Evolutionary conservation across 2,329 filamentous ascomycete genomes (phyloP).

Genomic region (Aspergillaceae sp.): DNA sequence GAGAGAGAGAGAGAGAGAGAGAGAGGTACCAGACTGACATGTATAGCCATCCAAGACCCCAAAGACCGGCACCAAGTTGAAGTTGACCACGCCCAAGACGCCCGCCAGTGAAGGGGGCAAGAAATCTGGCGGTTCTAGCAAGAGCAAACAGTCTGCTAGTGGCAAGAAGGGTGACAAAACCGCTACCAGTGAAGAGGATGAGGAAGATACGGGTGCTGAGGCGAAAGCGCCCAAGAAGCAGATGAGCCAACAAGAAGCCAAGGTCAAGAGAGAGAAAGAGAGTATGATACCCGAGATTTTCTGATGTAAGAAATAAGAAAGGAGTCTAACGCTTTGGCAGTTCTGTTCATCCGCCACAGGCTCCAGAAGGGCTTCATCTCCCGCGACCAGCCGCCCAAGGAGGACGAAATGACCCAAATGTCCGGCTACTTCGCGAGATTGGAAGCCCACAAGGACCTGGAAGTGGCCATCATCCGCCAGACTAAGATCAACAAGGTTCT

Average conservation of each 20-base stretch:
- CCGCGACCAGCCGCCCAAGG: conserved; percentile 74
- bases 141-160: conserved; percentile 45
- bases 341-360: conserved; percentile 89
- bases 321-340: conserved; percentile 33
- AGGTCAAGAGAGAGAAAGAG: conserved; percentile 52
- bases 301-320: background rate
- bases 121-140: conserved; percentile 40
- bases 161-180: conserved; percentile 54
- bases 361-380: conserved; percentile 90
- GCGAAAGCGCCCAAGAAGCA: conserved; percentile 44
- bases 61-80: conserved; percentile 51
- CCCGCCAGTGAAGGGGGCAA: conserved; percentile 39
- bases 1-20: too few species aligned
- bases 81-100: conserved; percentile 52
- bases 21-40: conserved; percentile 2
- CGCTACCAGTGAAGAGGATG: conserved; percentile 44
- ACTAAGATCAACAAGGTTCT: conserved; percentile 99
- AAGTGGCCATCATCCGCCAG: conserved; percentile 75
- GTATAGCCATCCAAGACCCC: conserved; percentile 54
- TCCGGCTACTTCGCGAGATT: conserved; percentile 54
- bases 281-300: conserved; percentile 24
- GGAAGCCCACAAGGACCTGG: conserved; percentile 70
- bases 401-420: conserved; percentile 50
- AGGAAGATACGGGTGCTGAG: conserved; percentile 51
- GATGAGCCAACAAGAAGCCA: conserved; percentile 47